Evolutionary conservation across 495 filamentous ascomycete species (phyloP), one percentile per base, ranked within the genome.

Genomic region (Penicillium fimorum): DNA sequence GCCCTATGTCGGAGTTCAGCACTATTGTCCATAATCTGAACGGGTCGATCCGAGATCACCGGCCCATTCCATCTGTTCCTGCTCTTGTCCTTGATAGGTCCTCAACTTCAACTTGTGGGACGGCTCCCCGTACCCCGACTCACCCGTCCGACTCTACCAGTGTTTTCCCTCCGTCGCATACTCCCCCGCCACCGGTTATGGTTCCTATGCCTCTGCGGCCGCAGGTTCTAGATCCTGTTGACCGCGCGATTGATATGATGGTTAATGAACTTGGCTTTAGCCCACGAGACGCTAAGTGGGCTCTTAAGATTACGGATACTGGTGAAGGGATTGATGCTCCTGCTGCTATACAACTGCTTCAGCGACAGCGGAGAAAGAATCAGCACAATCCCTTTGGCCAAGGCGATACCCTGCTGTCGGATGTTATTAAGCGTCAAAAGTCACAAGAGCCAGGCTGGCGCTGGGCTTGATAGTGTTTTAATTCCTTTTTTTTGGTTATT

Each of bases 211-310:
- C 59, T 49, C 63, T 60, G 17, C 58, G 64, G 12, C 76, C 75
- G 0, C 78, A 79, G 51, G 70, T 82, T n/a, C 69, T 71, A 24
- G 79, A 82, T 50, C 79, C 79, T 5, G 78, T 79, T 18, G 79
- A 82, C 50, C 71, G 70, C 12, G 79, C 79, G 6, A 76, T 82
- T 27, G 58, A 71, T 18, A 62, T 66, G 37, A 74, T 82, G 56
- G 79, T 81, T 4, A 60, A 69, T 10, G 73, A 76, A 10, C 73
- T 81, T 24, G 79, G 79, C 5, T 82, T 81, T 55, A 53, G 67
- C 29, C 63, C 71, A 41, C 66, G 75, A 29, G 78, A 81, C 41
- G 78, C 75, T 4, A 79, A 78, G 53, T 80, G 77, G 71, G 79
- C 79, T 10, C 62, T 82, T 10, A 80, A 79, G 30, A 73, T 79